phyloP scores from a whole-genome alignment of 129 eudicot genomes.

The Scalesia atractyloides region DNA sequence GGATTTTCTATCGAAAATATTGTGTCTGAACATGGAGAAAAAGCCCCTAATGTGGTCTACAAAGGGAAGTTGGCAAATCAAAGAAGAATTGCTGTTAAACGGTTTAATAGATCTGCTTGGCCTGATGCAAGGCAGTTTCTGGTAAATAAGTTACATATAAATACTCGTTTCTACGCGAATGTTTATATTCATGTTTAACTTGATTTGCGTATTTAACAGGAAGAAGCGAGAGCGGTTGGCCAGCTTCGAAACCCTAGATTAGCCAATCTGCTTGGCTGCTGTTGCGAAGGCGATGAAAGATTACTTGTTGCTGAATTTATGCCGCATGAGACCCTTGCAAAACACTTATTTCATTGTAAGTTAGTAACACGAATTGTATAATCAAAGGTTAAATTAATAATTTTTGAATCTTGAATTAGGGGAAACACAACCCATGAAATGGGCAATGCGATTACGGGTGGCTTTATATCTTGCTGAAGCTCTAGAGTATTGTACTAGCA shows the following conservation, averaged over 20 bases:
- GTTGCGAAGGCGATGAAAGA: constrained; percentile 85
- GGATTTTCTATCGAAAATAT: constrained; percentile 83
- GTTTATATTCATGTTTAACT: background rate
- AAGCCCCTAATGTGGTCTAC: constrained; percentile 84
- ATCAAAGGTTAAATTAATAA: no score
- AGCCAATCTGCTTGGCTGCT: constrained; percentile 86
- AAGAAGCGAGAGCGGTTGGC: constrained; percentile 87
- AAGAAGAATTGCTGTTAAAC: constrained; percentile 68
- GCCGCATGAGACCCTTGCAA: constrained; percentile 88
- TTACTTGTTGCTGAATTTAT: constrained; percentile 80
- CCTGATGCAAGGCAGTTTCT: constrained; percentile 75
- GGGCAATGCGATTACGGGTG: constrained; percentile 96
- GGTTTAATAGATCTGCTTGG: constrained; percentile 84
- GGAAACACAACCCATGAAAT: constrained; percentile 93
- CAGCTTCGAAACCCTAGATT: constrained; percentile 68
- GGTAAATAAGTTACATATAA: constrained; percentile 34
- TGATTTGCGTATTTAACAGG: constrained; percentile 43
- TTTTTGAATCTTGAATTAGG: constrained; percentile 51
- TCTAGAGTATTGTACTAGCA: constrained; percentile 83
- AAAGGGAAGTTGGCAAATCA: constrained; percentile 82
- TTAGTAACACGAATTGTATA: no score
- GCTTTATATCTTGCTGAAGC: constrained; percentile 87
- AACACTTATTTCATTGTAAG: constrained; percentile 84
- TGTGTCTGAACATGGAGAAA: constrained; percentile 86
- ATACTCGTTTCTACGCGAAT: background rate